phyloP scores from a whole-genome alignment of 495 filamentous ascomycete genomes.

The Penicillium canariense region DNA sequence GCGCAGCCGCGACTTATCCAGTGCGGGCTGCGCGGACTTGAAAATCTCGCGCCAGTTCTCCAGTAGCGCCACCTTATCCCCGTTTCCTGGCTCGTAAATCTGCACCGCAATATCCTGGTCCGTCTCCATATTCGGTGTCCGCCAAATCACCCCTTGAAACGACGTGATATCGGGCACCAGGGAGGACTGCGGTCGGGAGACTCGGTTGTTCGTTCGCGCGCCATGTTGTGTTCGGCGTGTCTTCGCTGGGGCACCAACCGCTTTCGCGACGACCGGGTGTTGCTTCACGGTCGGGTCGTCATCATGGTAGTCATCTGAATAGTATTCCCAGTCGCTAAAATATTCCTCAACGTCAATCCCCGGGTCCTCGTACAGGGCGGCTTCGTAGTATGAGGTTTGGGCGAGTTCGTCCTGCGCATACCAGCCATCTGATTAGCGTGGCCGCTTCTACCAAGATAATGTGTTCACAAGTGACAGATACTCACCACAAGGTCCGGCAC shows the following conservation, averaged over 20 bases:
- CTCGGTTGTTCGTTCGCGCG: neutral
- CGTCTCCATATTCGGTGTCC: conserved; percentile 19
- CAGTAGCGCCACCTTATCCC: conserved; percentile 45
- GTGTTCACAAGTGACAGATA: neutral
- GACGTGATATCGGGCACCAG: conserved; percentile 24
- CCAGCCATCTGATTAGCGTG: neutral
- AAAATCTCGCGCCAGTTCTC: conserved; percentile 54
- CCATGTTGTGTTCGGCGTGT: conserved; percentile 8
- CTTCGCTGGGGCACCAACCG: conserved; percentile 13
- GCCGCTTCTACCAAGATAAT: neutral
- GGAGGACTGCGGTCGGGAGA: conserved; percentile 7
- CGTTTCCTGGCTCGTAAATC: conserved; percentile 38
- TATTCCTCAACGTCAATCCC: conserved; percentile 42
- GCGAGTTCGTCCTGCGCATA: conserved; percentile 47
- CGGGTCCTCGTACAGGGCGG: conserved; percentile 41
- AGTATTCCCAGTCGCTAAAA: conserved; percentile 50
- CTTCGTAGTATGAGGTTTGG: conserved; percentile 42
- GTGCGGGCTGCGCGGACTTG: conserved; percentile 35
- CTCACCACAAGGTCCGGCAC: conserved; percentile 44
- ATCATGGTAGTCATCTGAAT: conserved; percentile 52
- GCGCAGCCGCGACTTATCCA: conserved; percentile 27
- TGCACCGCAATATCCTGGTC: conserved; percentile 30
- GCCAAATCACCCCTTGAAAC: conserved; percentile 46
- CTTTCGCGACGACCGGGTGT: conserved; percentile 6
- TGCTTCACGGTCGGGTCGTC: conserved; percentile 38